A percentile compares a stretch with the other conserved stretches of the same genome.
Evolutionary conservation across 768 basidiomycete genomes (phyloP).

Genomic region (Neoboletus subvelutipes): DNA sequence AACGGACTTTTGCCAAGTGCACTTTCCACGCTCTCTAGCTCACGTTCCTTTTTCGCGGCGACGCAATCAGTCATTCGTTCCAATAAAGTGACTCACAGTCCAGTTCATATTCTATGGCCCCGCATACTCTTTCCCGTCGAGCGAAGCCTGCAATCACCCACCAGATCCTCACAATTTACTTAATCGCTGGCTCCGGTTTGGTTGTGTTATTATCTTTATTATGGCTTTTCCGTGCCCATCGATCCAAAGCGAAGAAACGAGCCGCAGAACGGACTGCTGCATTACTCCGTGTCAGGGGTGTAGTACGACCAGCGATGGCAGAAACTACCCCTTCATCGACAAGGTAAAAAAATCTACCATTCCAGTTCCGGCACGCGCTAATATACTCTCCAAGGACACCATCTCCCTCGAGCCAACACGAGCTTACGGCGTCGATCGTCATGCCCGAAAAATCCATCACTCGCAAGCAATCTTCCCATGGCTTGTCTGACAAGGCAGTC

Average conservation of each 20-base stretch:
- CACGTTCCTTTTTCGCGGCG: background rate
- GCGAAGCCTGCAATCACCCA: slow-evolving; percentile 9
- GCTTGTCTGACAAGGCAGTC: slow-evolving; percentile 43
- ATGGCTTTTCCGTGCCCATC: slow-evolving; percentile 38
- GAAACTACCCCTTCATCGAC: background rate
- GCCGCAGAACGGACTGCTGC: slow-evolving; percentile 39
- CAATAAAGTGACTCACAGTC: background rate
- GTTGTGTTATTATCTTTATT: slow-evolving; percentile 33
- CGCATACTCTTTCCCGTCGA: slow-evolving; percentile 9
- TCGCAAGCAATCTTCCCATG: slow-evolving; percentile 39
- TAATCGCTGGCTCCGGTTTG: slow-evolving; percentile 12
- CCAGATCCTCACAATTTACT: slow-evolving; percentile 47
- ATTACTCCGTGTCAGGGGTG: slow-evolving; percentile 34
- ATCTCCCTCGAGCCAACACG: slow-evolving; percentile 40
- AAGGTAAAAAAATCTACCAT: slow-evolving; percentile 12
- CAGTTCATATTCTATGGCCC: slow-evolving; percentile 18
- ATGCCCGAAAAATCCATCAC: slow-evolving; percentile 51
- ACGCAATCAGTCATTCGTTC: background rate
- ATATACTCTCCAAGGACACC: slow-evolving; percentile 1
- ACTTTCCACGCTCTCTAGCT: background rate
- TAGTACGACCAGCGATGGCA: slow-evolving; percentile 5
- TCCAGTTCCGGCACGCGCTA: background rate
- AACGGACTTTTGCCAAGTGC: background rate
- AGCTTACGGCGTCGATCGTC: slow-evolving; percentile 45
- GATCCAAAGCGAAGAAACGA: slow-evolving; percentile 41